Evolutionary conservation across 139 green algal species (phyloP).

Genomic region (Chlorella sp.): DNA sequence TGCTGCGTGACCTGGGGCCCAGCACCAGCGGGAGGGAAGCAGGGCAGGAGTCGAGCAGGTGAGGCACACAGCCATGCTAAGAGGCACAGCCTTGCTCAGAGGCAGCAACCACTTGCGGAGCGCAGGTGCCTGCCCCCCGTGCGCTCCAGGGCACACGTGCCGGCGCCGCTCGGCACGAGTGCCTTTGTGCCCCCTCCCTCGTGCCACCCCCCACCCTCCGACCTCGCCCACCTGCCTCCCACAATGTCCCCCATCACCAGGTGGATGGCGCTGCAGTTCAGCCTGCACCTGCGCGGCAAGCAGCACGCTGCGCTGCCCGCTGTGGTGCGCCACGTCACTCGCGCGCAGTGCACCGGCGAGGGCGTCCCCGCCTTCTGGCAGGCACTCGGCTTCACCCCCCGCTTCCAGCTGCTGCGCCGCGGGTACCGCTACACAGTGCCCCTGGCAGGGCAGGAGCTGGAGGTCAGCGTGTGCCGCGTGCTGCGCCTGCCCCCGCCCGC

Average conservation of each 20-base stretch:
- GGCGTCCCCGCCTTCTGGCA: slow-evolving; percentile 40
- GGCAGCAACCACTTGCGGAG: too few species aligned
- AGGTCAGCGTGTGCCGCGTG: slow-evolving; percentile 31
- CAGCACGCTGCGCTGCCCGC: slow-evolving; percentile 18
- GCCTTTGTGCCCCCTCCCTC: too few species aligned
- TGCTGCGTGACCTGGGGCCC: slow-evolving; percentile 21
- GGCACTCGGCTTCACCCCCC: slow-evolving; percentile 30
- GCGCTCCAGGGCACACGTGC: not conserved
- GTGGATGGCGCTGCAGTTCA: slow-evolving; percentile 41
- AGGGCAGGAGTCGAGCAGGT: not conserved
- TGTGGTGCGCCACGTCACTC: slow-evolving; percentile 21
- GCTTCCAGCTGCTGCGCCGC: slow-evolving; percentile 21
- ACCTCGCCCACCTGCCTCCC: not conserved
- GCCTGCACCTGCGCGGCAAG: slow-evolving; percentile 31
- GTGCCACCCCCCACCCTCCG: not conserved
- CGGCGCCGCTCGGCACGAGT: not conserved
- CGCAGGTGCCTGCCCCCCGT: not conserved
- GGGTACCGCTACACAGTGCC: slow-evolving; percentile 18
- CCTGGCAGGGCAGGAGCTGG: not conserved
- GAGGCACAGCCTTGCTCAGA: too few species aligned
- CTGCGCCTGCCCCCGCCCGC: slow-evolving; percentile 5
- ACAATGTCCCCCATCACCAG: not conserved
- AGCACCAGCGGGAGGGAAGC: not conserved
- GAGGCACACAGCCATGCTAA: not conserved
- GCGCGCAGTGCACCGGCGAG: slow-evolving; percentile 16